These are phyloP conservation scores for Talaromyces sp. DNA, from an alignment of 2,329 filamentous ascomycete species.

Conservation along the genomic window DNA sequence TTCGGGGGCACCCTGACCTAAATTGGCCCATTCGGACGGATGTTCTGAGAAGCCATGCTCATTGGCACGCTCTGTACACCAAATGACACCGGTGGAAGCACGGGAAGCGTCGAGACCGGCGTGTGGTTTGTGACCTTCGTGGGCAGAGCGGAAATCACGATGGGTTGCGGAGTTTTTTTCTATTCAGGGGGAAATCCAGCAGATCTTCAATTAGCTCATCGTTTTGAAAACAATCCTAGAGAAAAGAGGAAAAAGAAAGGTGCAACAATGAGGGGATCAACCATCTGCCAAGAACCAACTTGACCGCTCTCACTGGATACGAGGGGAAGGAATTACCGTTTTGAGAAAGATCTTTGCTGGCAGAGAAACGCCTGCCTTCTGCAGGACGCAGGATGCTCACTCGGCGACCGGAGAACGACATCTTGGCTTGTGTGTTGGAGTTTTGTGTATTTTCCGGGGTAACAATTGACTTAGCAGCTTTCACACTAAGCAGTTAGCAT, in stretches of 20 bases:
- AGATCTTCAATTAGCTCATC: conserved; percentile 2
- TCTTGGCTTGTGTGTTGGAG: conserved; percentile 21
- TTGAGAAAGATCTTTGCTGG: conserved; percentile 40
- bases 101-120: conserved; percentile 83
- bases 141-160: conserved; percentile 79
- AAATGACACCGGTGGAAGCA: conserved; percentile 89
- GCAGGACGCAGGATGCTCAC: conserved; percentile 40
- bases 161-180: conserved; percentile 72
- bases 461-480: background rate
- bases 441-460: background rate
- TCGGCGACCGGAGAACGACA: conserved; percentile 45
- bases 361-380: conserved; percentile 36
- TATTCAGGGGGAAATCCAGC: conserved; percentile 62
- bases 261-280: background rate
- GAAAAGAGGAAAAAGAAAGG: background rate
- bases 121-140: conserved; percentile 86
- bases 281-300: conserved; percentile 3
- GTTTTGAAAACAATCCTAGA: no score
- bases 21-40: conserved; percentile 80
- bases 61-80: conserved; percentile 65
- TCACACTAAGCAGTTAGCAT: background rate
- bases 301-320: background rate
- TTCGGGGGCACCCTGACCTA: conserved; percentile 90
- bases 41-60: conserved; percentile 85
- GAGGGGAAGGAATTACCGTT: conserved; percentile 32